These are phyloP conservation scores for Gracilaria vermiculophylla DNA, from an alignment of 23 red algal species.

Conservation along the genomic window DNA sequence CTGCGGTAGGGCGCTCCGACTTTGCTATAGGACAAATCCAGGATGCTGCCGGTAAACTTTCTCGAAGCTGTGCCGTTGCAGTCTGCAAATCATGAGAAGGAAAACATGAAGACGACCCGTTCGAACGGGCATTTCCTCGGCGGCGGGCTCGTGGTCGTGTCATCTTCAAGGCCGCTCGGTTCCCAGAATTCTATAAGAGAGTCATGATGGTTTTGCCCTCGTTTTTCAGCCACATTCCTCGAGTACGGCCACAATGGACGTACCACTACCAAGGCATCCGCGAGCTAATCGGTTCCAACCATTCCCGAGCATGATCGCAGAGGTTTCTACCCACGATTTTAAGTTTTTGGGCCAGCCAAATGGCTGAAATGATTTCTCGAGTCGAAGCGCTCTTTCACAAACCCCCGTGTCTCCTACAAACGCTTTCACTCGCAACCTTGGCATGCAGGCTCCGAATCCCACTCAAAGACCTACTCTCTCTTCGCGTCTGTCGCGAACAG, in stretches of 20 bases:
- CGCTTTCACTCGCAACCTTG: neutral
- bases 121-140: neutral
- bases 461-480: conserved; percentile 1
- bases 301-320: no score
- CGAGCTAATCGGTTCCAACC: no score
- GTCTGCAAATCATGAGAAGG: neutral
- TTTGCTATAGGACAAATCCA: neutral
- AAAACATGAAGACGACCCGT: no score
- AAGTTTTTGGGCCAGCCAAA: neutral
- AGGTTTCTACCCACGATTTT: no score
- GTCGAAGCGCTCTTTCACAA: neutral
- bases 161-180: neutral
- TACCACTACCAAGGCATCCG: no score
- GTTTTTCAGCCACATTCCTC: neutral
- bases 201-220: neutral
- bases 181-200: neutral
- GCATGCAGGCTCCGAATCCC: neutral
- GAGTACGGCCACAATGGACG: no score
- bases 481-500: conserved; percentile 10
- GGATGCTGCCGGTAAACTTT: neutral
- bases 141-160: neutral
- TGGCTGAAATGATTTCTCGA: no score
- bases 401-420: neutral
- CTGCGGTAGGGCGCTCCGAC: neutral
- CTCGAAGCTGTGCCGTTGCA: neutral